Base-by-base conservation (phyloP, 1,139 yeast genomes). In the Suhomyces panamericanus region DNA sequence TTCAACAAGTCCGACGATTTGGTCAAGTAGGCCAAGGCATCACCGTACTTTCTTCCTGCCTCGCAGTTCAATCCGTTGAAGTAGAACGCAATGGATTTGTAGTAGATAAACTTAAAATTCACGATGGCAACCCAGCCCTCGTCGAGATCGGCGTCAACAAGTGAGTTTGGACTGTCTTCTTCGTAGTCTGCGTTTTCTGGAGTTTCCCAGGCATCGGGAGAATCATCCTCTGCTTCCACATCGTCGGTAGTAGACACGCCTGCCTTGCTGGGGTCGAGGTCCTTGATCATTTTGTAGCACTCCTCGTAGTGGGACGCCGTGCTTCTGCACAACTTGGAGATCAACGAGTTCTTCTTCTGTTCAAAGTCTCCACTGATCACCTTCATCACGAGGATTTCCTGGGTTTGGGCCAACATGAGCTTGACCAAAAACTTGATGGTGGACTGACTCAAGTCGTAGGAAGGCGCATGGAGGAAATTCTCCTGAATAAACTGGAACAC, bases 391-490 rank as follows among this genome's bases (percentile, higher is more conserved):
- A 91, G 90, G 10, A 87, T 77, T 55, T 93, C 97, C 60, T 90
- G 97, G 2, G 95, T 87, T 62, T 93, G 96, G 0, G 96, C 95
- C 47, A 89, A 70, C 80, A 84, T 80, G 48, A 91, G 63, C 52
- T 77, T 77, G 13, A 76, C 64, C 45, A 91, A 73, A 39, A 88
- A 85, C 41, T 75, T 75, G 15, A 88, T 81, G 1, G 90, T 83
- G 28, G 84, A 80, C 41, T 85, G 87, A 46, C 79, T 74, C 47
- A 91, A 68, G 62, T 93, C 99, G 4, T 77, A 73, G 6, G 93
- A 82, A 0, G 98, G 97, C 0, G 97, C 95, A 67, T 91, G 95
- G 37, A 91, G 68, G 61, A 93, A 93, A 64, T 87, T 87, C 54
- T 87, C 93, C 40, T 85, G 76, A 30, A 91, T 73, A 54, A 81